These are phyloP conservation scores for Chlamydomonas urium DNA, from an alignment of 139 green algal genomes.

Conservation along the genomic window DNA sequence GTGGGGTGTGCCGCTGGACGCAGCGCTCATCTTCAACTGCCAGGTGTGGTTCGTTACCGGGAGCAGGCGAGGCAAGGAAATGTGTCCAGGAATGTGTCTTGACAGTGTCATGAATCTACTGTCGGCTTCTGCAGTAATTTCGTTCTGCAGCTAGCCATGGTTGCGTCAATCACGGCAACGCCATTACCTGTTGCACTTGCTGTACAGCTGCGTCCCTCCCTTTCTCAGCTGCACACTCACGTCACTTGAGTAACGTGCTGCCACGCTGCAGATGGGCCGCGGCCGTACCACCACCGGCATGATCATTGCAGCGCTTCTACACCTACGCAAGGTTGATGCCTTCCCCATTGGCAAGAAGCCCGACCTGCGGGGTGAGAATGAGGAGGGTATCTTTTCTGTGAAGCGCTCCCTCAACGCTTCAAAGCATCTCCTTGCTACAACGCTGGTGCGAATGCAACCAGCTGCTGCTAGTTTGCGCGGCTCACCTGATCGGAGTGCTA, in stretches of 20 bases:
- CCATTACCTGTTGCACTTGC: neutral
- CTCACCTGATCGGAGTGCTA: neutral
- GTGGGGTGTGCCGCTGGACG: slow-evolving; percentile 49
- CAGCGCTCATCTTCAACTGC: slow-evolving; percentile 94
- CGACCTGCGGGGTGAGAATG: slow-evolving; percentile 13
- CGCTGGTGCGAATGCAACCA: too few species aligned
- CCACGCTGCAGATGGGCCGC: slow-evolving; percentile 76
- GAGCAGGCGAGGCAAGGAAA: neutral
- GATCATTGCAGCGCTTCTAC: slow-evolving; percentile 83
- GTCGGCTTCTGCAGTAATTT: neutral
- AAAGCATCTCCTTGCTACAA: neutral
- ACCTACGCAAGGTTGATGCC: slow-evolving; percentile 49
- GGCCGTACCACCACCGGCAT: slow-evolving; percentile 83
- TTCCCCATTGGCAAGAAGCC: slow-evolving; percentile 7
- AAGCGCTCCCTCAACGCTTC: neutral
- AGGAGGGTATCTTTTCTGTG: neutral
- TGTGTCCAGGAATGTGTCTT: neutral
- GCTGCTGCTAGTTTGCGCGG: neutral
- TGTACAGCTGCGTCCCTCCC: neutral
- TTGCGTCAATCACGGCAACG: neutral
- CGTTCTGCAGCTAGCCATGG: neutral
- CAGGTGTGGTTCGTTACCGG: too few species aligned
- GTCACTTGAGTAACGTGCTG: neutral
- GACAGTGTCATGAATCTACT: neutral
- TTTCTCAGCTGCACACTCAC: neutral